Evolutionary conservation across 2,329 filamentous ascomycete species (phyloP), one percentile per base, ranked within the genome.

Genomic region (Cephalotrichum gorgonifer): DNA sequence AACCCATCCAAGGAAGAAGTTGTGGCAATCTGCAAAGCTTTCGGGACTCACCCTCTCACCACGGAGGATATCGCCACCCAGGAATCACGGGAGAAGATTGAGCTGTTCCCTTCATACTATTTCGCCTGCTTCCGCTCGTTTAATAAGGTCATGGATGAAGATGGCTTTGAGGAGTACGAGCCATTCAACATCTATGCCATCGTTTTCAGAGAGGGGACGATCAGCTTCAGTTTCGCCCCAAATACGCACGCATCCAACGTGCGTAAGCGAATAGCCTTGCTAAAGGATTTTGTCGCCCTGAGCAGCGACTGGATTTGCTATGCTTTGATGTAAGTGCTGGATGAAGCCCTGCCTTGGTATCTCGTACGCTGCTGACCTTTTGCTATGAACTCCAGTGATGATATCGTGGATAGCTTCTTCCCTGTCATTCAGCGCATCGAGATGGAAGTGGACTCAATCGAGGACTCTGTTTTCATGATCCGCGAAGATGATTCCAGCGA

Each of bases 241-340:
- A 95, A 94, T 60, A 81, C 83, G 2, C 93, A 98, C 64, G 88
- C 90, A 12, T 78, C 84, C 41, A 88, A 93, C 55, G 93, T 98
- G 25, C 83, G 91, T 55, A 89, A 86, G 72, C 83, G 93, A 65
- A 97, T 98, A 59, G 84, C 88, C 23, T 86, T 88, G 57, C 75
- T 98, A 50, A 91, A 95, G 61, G 93, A 98, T 61, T 97, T 96
- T 61, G 86, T 97, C 58, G 84, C 90, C 53, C 76, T 98, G 35
- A 95, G 88, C 62, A 90, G 89, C 57, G 93, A 98, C 67, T 98
- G 94, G 91, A 94, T 97, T 57, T 98, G 93, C 72, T 98, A 98
- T 63, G 93, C 93, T 41, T 76, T 98, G 61, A 97, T 98, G 84
- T 88, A 73, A 75, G 83, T 70, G 49, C 1, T 6, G 5, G 5